Base-by-base conservation (phyloP, 106 monocot genomes). In the Agapanthus africanus region DNA sequence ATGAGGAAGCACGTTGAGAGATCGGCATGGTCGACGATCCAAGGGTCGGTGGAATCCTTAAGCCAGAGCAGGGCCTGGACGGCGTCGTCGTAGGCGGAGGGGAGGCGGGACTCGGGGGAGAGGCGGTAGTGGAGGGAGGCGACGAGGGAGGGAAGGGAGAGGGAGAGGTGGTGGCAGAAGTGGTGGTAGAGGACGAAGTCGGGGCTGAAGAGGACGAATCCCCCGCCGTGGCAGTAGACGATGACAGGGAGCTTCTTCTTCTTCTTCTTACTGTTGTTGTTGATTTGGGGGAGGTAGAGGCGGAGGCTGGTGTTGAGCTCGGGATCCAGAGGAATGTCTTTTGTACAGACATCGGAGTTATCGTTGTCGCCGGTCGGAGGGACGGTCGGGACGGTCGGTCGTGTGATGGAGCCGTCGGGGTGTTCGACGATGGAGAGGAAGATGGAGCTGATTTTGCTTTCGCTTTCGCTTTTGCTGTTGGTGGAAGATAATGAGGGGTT, bases 361-460 rank as follows among this genome's bases (percentile, higher is more conserved):
- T 37, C 30, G 61, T 22, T n/a, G n/a, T n/a, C 26, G 50, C 50
- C 4, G 11, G 49, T 13, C 0, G 70, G 44, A 26, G 41, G 37
- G 22, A 54, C 11, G 26, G 31, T 41, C 25, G 30, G 11, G 35
- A 13, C 10, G 65, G 27, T 18, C 32, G 64, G 73, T 52, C 74
- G 59, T 30, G 54, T 67, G 19, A 82, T 31, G 56, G 79, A 68
- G 36, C 86, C 82, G 27, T 82, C 86, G 32, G 71, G 73, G 70
- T 86, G 73, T 60, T 47, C 69, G 6, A 76, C 61, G 69, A 86
- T 78, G 26, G 69, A 49, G 23, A 86, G 82, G 59, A 76, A 54
- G 74, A 68, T 34, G 47, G 44, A 46, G 40, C 21, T 28, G 68
- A 16, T 47, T 19, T 47, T 47, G n/a, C n/a, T n/a, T n/a, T n/a